Evolutionary conservation across 345 rosid species (phyloP).

Genomic region (Lepidium didymum): DNA sequence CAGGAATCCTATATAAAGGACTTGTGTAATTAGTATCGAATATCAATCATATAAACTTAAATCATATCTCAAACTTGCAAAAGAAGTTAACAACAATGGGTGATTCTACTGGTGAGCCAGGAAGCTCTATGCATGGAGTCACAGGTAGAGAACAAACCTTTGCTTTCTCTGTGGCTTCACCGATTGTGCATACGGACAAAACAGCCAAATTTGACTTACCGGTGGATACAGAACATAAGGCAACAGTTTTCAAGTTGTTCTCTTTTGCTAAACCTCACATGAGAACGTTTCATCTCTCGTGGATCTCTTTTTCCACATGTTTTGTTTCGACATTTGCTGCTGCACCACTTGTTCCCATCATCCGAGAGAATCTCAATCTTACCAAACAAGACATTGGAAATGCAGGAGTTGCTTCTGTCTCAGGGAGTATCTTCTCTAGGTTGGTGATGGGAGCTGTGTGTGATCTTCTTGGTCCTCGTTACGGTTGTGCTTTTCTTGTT

Average conservation of each 20-base stretch:
- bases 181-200: conserved; percentile 42
- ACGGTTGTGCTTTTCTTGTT: conserved; percentile 62
- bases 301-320: conserved; percentile 77
- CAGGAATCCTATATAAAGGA: neutral
- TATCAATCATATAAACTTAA: neutral
- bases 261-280: conserved; percentile 67
- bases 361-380: conserved; percentile 63
- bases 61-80: neutral
- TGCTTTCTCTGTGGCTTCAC: conserved; percentile 55
- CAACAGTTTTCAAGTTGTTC: conserved; percentile 50
- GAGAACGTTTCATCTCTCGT: conserved; percentile 78
- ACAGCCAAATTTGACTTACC: conserved; percentile 54
- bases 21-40: neutral
- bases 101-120: conserved; percentile 36
- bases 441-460: conserved; percentile 70
- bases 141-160: conserved; percentile 52
- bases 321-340: conserved; percentile 82
- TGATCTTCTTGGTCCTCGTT: conserved; percentile 63
- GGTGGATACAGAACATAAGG: conserved; percentile 65
- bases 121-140: conserved; percentile 67
- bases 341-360: conserved; percentile 70
- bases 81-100: neutral
- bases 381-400: conserved; percentile 60
- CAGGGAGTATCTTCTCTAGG: conserved; percentile 76
- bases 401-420: conserved; percentile 76